phyloP scores from a whole-genome alignment of 2,329 filamentous ascomycete genomes.

The Bipolaris oryzae region DNA sequence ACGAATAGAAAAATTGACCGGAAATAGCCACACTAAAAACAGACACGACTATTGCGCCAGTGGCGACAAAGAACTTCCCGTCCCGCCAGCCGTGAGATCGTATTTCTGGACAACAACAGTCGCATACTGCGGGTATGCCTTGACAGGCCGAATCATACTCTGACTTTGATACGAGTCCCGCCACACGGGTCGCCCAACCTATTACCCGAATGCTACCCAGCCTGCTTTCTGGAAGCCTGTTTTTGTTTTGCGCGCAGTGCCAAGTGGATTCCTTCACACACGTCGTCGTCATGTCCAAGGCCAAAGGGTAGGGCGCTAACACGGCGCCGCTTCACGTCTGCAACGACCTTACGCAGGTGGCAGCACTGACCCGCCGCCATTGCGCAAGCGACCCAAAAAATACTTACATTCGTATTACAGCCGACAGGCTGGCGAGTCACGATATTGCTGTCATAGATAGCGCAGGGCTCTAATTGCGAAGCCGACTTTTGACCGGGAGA shows the following conservation, averaged over 20 bases:
- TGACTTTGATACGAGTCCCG: too few relatives aligned
- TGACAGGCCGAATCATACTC: too few relatives aligned
- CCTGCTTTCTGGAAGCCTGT: neutral
- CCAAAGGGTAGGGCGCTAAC: neutral
- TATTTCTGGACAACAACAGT: too few relatives aligned
- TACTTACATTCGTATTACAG: neutral
- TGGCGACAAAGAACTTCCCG: too few relatives aligned
- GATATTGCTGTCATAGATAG: neutral
- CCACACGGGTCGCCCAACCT: too few relatives aligned
- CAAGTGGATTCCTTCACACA: neutral
- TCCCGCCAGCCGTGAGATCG: too few relatives aligned
- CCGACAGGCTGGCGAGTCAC: neutral
- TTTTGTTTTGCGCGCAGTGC: neutral
- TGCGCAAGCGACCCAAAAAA: slow-evolving; percentile 1
- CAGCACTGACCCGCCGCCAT: neutral
- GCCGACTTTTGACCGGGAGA: neutral
- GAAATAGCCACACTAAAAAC: too few relatives aligned
- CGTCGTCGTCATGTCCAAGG: neutral
- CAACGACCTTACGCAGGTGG: neutral
- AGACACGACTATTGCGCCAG: too few relatives aligned
- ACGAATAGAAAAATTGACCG: too few relatives aligned
- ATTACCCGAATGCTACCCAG: too few relatives aligned
- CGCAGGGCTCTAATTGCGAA: neutral
- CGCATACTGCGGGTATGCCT: too few relatives aligned
- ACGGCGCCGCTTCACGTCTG: neutral